Conservation (phyloP, 2,329 filamentous ascomycete species). For the Penicillium occitanis region DNA sequence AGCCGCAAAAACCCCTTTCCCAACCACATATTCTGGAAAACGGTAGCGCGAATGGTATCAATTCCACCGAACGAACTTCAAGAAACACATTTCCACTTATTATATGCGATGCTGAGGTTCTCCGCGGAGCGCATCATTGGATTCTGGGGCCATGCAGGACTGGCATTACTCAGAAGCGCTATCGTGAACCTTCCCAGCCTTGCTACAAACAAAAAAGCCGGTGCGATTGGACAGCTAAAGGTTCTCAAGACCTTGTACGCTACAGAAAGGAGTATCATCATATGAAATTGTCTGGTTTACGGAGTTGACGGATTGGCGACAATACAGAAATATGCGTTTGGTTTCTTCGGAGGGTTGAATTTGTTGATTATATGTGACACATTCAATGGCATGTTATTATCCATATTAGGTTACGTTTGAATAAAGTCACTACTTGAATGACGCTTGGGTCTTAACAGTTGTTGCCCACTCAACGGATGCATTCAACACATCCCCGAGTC, state of each 20-base stretch:
- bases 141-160: conserved; percentile 75
- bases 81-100: conserved; percentile 70
- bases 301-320: neutral
- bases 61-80: conserved; percentile 66
- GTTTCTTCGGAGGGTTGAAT: neutral
- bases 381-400: neutral
- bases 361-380: neutral
- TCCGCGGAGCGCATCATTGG: conserved; percentile 73
- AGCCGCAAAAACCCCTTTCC: conserved; percentile 71
- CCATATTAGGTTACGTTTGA: neutral
- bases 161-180: conserved; percentile 68
- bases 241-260: conserved; percentile 40
- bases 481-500: neutral
- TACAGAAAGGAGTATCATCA: conserved; percentile 38
- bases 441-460: neutral
- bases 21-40: conserved; percentile 77
- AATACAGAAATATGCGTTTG: neutral
- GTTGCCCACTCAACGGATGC: conserved; percentile 1
- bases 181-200: conserved; percentile 68
- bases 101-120: conserved; percentile 70
- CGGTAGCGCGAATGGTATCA: conserved; percentile 73
- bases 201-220: conserved; percentile 34
- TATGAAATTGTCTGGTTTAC: neutral
- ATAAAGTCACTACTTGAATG: neutral
- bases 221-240: conserved; percentile 41